Percentiles rank a stretch among this genome's conserved stretches.
phyloP scores from a whole-genome alignment of 2,329 filamentous ascomycete species.

The Sclerotinia minor region DNA sequence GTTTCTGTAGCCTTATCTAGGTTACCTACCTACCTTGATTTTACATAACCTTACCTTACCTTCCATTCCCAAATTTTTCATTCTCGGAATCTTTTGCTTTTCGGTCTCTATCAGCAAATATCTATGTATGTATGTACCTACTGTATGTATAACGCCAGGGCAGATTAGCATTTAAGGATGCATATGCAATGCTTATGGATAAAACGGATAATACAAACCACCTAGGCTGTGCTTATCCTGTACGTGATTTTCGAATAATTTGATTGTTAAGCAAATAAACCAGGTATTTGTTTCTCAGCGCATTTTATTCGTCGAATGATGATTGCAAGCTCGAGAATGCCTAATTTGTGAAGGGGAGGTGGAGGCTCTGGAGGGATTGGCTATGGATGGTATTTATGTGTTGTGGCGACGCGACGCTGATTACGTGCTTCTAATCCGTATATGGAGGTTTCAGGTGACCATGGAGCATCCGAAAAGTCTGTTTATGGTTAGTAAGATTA shows the following conservation, averaged over 20 bases:
- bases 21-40: too few species aligned
- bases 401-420: too few species aligned
- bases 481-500: too few species aligned
- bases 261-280: constrained; percentile 8
- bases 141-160: too few species aligned
- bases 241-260: background rate
- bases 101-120: background rate
- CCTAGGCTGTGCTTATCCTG: background rate
- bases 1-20: constrained; percentile 18
- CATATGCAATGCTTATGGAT: too few species aligned
- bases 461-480: too few species aligned
- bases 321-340: background rate
- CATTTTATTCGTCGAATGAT: background rate
- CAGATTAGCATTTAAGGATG: background rate
- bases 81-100: background rate
- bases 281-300: constrained; percentile 3
- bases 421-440: too few species aligned
- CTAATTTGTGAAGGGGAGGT: background rate
- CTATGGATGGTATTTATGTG: background rate
- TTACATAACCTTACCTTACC: background rate
- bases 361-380: background rate
- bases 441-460: too few species aligned
- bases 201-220: too few species aligned
- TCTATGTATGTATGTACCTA: too few species aligned
- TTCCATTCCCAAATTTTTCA: background rate